Evolutionary conservation across 2,329 filamentous ascomycete genomes (phyloP), one percentile per base, ranked within the genome.

Genomic region (Alternaria ethzedia): DNA sequence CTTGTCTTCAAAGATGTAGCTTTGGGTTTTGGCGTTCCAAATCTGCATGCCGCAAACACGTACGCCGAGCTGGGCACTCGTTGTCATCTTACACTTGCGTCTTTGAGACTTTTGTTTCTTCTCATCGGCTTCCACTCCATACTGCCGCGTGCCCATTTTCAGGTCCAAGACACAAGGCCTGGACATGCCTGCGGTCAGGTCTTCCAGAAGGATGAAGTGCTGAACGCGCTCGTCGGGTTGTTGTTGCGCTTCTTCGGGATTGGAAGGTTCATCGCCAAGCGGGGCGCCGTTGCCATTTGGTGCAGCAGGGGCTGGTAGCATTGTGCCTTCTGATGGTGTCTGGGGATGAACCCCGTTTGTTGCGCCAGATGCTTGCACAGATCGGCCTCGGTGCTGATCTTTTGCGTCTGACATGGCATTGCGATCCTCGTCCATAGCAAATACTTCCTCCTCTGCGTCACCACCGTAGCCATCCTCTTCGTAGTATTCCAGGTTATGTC

Each of bases 111-210:
- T 90, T 75, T 94, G 92, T 80, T 99, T 99, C 84, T 97, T 97
- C 46, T 93, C 89, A 57, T 87, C 90, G 3, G 96, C 96, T 70
- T 98, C 94, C 12, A 98, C 89, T 8, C 96, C 96, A 78, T 97
- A 98, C 77, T 99, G 96, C 3, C 96, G 90, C 8, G 96, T 99
- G 20, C 96, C 96, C 96, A 99, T 99, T 79, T 99, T 99, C 66
- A 99, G 85, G 77, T 99, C 96, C 80, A 99, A 91, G 63, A 99
- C 97, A 81, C 96, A 98, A 6, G 96, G 96, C 54, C 92, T 90
- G 77, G 93, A 94, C 96, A 99, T 98, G 32, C 95, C 95, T 2
- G 95, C 92, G 1, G 96, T 99, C 51, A 99, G 86, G 78, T 99
- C 96, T 80, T 99, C 96, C 10, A 99, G 83, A 1, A 99, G 85